phyloP scores from a whole-genome alignment of 768 basidiomycete species.

The Mycena galopus region DNA sequence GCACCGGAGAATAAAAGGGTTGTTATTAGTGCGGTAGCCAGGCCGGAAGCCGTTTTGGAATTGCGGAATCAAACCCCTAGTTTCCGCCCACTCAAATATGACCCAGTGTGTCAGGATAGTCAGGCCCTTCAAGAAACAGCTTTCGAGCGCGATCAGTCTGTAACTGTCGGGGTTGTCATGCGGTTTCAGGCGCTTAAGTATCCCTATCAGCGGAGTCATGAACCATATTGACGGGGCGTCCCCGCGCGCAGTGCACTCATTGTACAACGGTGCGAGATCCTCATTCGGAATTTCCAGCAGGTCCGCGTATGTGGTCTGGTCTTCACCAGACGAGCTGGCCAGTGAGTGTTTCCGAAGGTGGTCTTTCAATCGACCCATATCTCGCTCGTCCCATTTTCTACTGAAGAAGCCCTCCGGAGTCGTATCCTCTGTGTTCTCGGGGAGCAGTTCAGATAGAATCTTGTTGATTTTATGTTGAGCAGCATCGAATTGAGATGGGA shows the following conservation, averaged over 20 bases:
- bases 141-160: not conserved
- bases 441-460: not conserved
- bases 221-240: not conserved
- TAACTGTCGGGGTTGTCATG: not conserved
- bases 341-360: not conserved
- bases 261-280: not conserved
- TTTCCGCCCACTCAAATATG: not conserved
- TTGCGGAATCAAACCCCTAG: not conserved
- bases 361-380: conserved; percentile 10
- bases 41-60: not conserved
- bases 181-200: not conserved
- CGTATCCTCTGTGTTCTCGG: not conserved
- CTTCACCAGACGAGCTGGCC: not conserved
- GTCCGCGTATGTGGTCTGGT: not conserved
- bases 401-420: conserved; percentile 10
- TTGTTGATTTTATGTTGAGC: not conserved
- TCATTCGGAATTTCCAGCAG: conserved; percentile 5
- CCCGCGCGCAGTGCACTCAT: not conserved
- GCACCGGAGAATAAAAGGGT: not conserved
- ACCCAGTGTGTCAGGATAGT: not conserved
- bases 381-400: not conserved
- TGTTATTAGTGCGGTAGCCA: not conserved
- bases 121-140: not conserved
- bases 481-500: not conserved
- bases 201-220: not conserved